phyloP scores from a whole-genome alignment of 306 rosid genomes.

The Dalbergia cochinchinensis region DNA sequence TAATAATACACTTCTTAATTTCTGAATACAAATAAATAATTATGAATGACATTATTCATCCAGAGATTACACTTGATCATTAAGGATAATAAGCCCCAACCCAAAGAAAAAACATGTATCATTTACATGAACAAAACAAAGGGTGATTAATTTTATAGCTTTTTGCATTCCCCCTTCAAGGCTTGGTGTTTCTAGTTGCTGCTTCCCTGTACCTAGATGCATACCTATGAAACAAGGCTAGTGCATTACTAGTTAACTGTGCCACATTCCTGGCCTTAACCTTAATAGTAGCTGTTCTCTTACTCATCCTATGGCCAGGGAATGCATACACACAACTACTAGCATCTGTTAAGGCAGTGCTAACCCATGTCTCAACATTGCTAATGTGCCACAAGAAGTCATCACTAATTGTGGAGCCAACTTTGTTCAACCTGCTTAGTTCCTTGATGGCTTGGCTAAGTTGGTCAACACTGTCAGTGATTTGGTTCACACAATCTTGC shows the following conservation, averaged over 20 bases:
- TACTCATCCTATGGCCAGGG: constrained; percentile 59
- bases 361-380: constrained; percentile 72
- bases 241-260: constrained; percentile 62
- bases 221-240: constrained; percentile 65
- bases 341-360: constrained; percentile 70
- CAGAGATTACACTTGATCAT: background rate
- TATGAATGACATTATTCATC: background rate
- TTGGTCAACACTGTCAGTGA: constrained; percentile 65
- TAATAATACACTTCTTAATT: background rate
- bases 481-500: constrained; percentile 63
- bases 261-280: constrained; percentile 70
- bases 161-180: background rate
- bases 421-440: constrained; percentile 37
- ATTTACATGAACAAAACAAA: constrained; percentile 33
- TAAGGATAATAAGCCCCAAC: background rate
- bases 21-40: background rate
- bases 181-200: constrained; percentile 31
- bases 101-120: constrained; percentile 51
- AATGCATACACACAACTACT: constrained; percentile 56
- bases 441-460: constrained; percentile 60
- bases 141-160: constrained; percentile 31
- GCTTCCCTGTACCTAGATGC: constrained; percentile 47
- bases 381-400: constrained; percentile 67
- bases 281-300: constrained; percentile 58
- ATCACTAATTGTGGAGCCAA: constrained; percentile 26